Conservation (phyloP, 495 filamentous ascomycete species). For the Aspergillus mulundensis region DNA sequence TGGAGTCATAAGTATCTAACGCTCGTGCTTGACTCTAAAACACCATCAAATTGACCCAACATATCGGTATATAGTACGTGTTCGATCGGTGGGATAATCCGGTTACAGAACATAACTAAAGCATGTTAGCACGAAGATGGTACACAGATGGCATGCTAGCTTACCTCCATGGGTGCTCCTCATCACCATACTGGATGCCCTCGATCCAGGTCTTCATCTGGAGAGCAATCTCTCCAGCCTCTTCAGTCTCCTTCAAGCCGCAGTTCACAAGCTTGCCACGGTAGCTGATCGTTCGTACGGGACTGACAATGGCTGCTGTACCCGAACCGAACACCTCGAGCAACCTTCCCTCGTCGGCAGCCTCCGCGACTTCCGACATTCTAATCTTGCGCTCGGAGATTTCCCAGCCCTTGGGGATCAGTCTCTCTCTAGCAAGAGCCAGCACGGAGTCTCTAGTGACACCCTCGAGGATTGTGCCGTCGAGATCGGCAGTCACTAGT, state of each 20-base stretch:
- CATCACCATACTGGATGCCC: slow-evolving; percentile 88
- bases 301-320: slow-evolving; percentile 72
- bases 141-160: slow-evolving; percentile 3
- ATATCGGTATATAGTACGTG: background rate
- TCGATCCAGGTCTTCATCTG: slow-evolving; percentile 97
- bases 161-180: slow-evolving; percentile 79
- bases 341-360: slow-evolving; percentile 76
- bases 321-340: slow-evolving; percentile 91
- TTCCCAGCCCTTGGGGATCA: slow-evolving; percentile 82
- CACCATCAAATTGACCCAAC: background rate
- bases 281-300: slow-evolving; percentile 84
- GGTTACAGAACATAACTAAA: slow-evolving; percentile 30
- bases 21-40: background rate
- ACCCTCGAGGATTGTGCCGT: slow-evolving; percentile 95
- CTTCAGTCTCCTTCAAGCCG: slow-evolving; percentile 68
- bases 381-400: slow-evolving; percentile 84
- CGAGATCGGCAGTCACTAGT: slow-evolving; percentile 85
- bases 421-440: slow-evolving; percentile 72
- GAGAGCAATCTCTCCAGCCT: slow-evolving; percentile 78
- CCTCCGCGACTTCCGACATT: slow-evolving; percentile 77
- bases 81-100: no score
- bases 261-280: slow-evolving; percentile 72
- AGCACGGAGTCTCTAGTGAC: slow-evolving; percentile 89
- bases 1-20: background rate
- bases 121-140: slow-evolving; percentile 17